Conservation (phyloP, 257 asterid species). For the Forsythia suspensa region DNA sequence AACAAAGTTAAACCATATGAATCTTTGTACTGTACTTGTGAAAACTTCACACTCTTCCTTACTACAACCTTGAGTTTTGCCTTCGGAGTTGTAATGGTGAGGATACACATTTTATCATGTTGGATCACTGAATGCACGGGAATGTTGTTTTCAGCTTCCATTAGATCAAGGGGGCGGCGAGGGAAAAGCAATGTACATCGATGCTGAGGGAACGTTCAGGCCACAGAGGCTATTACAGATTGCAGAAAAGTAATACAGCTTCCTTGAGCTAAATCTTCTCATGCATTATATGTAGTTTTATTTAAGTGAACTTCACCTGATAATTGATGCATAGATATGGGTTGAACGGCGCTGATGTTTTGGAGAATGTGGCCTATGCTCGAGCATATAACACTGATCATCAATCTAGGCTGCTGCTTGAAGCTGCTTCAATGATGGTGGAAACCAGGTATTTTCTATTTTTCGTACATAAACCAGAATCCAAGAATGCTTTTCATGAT, state of each 20-base stretch:
- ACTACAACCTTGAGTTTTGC: background rate
- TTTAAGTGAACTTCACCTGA: slow-evolving; percentile 9
- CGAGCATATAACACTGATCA: slow-evolving; percentile 98
- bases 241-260: slow-evolving; percentile 70
- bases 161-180: slow-evolving; percentile 98
- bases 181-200: slow-evolving; percentile 98
- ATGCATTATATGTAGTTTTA: slow-evolving; percentile 1
- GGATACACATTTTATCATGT: background rate
- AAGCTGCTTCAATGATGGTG: slow-evolving; percentile 99
- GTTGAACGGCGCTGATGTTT: slow-evolving; percentile 86
- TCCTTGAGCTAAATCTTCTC: slow-evolving; percentile 8
- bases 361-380: slow-evolving; percentile 98
- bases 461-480: background rate
- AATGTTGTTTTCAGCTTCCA: slow-evolving; percentile 64
- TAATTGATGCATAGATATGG: slow-evolving; percentile 59
- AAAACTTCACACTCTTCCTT: background rate
- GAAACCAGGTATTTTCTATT: slow-evolving; percentile 69
- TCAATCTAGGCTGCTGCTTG: slow-evolving; percentile 92
- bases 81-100: background rate
- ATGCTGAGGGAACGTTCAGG: slow-evolving; percentile 97
- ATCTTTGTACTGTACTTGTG: background rate
- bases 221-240: slow-evolving; percentile 96
- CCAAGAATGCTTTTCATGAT: background rate
- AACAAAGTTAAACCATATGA: background rate
- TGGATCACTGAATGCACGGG: background rate